Conservation (phyloP, 2,329 filamentous ascomycete genomes). For the Huntiella savannae region DNA sequence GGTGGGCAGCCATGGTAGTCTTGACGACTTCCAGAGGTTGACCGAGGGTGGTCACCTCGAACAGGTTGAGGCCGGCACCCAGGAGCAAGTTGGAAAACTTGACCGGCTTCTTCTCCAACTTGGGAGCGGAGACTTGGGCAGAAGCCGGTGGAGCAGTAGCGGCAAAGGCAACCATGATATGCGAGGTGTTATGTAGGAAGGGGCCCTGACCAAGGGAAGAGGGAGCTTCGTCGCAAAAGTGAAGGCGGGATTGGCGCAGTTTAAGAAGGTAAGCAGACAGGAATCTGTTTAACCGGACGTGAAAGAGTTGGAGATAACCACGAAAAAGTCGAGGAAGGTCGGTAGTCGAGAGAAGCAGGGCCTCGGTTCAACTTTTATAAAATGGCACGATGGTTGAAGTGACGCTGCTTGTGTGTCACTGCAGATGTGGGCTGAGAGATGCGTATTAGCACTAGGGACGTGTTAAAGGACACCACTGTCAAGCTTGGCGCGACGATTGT, state of each 20-base stretch:
- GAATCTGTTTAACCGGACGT: neutral
- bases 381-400: neutral
- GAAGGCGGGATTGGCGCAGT: slow-evolving; percentile 13
- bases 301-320: neutral
- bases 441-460: neutral
- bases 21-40: slow-evolving; percentile 96
- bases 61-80: slow-evolving; percentile 85
- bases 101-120: slow-evolving; percentile 95
- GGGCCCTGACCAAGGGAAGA: slow-evolving; percentile 98
- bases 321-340: slow-evolving; percentile 8
- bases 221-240: slow-evolving; percentile 61
- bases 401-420: slow-evolving; percentile 7
- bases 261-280: slow-evolving; percentile 4
- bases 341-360: slow-evolving; percentile 10
- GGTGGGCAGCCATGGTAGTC: slow-evolving; percentile 98
- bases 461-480: neutral
- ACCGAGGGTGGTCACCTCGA: slow-evolving; percentile 53
- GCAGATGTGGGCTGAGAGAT: slow-evolving; percentile 9
- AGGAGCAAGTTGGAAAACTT: slow-evolving; percentile 98
- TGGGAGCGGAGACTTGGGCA: slow-evolving; percentile 30
- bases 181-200: slow-evolving; percentile 29
- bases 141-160: slow-evolving; percentile 28
- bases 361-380: slow-evolving; percentile 3
- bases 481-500: too few relatives aligned
- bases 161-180: slow-evolving; percentile 42